These are phyloP conservation scores for Phytophthora kernoviae DNA, from an alignment of 352 stramenopile genomes.

Conservation along the genomic window DNA sequence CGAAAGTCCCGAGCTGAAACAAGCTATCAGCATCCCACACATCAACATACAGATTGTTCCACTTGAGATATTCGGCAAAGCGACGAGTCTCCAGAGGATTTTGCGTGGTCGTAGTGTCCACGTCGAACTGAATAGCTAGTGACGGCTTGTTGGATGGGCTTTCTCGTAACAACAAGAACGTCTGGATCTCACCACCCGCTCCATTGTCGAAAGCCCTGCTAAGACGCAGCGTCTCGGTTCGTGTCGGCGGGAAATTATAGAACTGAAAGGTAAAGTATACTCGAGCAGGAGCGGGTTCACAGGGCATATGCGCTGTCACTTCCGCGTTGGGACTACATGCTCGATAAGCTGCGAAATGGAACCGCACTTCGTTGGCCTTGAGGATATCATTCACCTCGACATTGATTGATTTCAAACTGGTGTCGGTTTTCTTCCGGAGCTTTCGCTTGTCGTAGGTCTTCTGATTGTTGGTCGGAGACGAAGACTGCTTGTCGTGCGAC, in stretches of 20 bases:
- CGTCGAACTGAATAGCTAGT: constrained; percentile 74
- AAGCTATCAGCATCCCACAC: constrained; percentile 94
- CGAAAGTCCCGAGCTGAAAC: constrained; percentile 86
- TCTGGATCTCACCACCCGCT: constrained; percentile 34
- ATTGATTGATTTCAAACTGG: constrained; percentile 53
- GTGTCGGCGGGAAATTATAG: constrained; percentile 88
- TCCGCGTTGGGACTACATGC: constrained; percentile 9
- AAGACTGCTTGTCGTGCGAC: constrained; percentile 31
- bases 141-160: constrained; percentile 64
- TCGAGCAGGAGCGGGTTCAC: constrained; percentile 22
- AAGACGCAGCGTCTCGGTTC: constrained; percentile 82
- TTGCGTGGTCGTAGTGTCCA: constrained; percentile 64
- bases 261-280: constrained; percentile 95
- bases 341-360: constrained; percentile 92
- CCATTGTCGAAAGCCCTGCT: constrained; percentile 59
- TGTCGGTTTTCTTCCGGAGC: constrained; percentile 5
- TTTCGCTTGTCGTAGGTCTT: constrained; percentile 12
- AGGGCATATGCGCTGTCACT: constrained; percentile 5
- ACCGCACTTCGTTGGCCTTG: constrained; percentile 84
- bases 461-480: constrained; percentile 30
- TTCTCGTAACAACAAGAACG: constrained; percentile 71
- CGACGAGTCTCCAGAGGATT: constrained; percentile 69
- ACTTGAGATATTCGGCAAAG: constrained; percentile 90
- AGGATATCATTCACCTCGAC: constrained; percentile 79
- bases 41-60: constrained; percentile 88